A percentile compares a stretch with the other conserved stretches of the same genome.
These are phyloP conservation scores for Zasmidium cellare DNA, from an alignment of 2,329 filamentous ascomycete species.

Conservation along the genomic window DNA sequence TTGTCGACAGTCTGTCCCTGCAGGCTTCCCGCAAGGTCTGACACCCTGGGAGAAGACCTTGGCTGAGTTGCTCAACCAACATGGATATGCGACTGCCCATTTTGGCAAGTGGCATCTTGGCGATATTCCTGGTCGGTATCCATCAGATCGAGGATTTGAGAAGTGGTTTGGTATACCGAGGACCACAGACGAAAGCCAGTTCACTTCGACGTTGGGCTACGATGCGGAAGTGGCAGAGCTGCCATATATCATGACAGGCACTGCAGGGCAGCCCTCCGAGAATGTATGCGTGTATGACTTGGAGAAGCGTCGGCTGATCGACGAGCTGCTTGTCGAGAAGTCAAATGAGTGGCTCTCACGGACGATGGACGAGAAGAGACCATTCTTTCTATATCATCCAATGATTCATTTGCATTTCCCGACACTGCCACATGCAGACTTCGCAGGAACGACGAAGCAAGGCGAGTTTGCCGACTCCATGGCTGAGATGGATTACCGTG, in stretches of 20 bases:
- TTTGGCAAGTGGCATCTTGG: constrained; percentile 42
- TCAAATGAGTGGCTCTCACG: constrained; percentile 27
- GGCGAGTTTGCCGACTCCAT: too few relatives aligned
- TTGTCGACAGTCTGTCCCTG: too few relatives aligned
- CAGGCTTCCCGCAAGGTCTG: too few relatives aligned
- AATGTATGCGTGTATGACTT: constrained; percentile 38
- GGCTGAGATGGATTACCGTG: too few relatives aligned
- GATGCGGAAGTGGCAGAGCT: constrained; percentile 36
- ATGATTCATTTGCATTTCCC: constrained; percentile 12
- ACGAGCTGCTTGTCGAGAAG: constrained; percentile 36
- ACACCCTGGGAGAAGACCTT: too few relatives aligned
- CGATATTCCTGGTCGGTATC: constrained; percentile 38
- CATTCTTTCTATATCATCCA: constrained; percentile 13
- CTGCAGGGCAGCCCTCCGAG: constrained; percentile 28
- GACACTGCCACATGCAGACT: too few relatives aligned
- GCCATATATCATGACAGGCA: constrained; percentile 38
- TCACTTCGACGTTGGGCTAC: constrained; percentile 36
- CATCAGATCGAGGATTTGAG: constrained; percentile 39
- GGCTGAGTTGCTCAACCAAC: too few relatives aligned
- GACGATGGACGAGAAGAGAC: not conserved
- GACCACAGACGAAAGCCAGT: constrained; percentile 40
- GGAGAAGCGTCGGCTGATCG: constrained; percentile 32
- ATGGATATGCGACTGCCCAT: too few relatives aligned
- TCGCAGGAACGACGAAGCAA: too few relatives aligned
- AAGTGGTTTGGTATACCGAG: constrained; percentile 42